A percentile compares a stretch with the other conserved stretches of the same genome.
Evolutionary conservation across 1,139 yeast species (phyloP).

Genomic region (Yamadazyma siamensis): DNA sequence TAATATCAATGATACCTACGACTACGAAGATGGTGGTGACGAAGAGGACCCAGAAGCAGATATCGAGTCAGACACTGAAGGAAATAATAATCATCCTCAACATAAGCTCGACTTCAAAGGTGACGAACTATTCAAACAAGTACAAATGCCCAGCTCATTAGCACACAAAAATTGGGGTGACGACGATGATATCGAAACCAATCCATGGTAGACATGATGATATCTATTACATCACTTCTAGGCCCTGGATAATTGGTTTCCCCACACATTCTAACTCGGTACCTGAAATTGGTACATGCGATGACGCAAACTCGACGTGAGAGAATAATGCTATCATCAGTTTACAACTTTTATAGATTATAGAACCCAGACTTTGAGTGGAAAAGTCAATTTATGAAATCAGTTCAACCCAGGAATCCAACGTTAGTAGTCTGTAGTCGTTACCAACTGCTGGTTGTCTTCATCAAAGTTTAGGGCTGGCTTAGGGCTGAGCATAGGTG

Average conservation of each 20-base stretch:
- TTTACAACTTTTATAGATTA: too few relatives aligned
- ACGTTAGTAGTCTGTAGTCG: too few relatives aligned
- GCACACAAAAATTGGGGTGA: slow-evolving; percentile 52
- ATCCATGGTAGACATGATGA: slow-evolving; percentile 55
- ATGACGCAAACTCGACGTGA: neutral
- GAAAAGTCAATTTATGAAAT: too few relatives aligned
- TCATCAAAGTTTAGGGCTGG: too few relatives aligned
- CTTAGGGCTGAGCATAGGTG: too few relatives aligned
- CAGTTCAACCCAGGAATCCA: too few relatives aligned
- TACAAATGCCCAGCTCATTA: slow-evolving; percentile 48
- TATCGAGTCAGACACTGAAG: slow-evolving; percentile 5
- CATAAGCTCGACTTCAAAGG: slow-evolving; percentile 22
- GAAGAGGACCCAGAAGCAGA: slow-evolving; percentile 14
- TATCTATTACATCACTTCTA: too few relatives aligned
- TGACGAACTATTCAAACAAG: slow-evolving; percentile 48
- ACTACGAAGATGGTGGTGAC: slow-evolving; percentile 21
- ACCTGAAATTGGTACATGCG: neutral
- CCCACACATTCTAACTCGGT: neutral
- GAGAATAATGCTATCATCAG: too few relatives aligned
- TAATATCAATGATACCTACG: slow-evolving; percentile 33
- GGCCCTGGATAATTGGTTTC: too few relatives aligned
- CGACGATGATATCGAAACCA: slow-evolving; percentile 40
- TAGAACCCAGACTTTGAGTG: too few relatives aligned
- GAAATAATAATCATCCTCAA: neutral
- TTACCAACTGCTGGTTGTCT: too few relatives aligned